Base-by-base conservation (phyloP, 371 early-diverging fungal species). In the Mucor racemosus region DNA sequence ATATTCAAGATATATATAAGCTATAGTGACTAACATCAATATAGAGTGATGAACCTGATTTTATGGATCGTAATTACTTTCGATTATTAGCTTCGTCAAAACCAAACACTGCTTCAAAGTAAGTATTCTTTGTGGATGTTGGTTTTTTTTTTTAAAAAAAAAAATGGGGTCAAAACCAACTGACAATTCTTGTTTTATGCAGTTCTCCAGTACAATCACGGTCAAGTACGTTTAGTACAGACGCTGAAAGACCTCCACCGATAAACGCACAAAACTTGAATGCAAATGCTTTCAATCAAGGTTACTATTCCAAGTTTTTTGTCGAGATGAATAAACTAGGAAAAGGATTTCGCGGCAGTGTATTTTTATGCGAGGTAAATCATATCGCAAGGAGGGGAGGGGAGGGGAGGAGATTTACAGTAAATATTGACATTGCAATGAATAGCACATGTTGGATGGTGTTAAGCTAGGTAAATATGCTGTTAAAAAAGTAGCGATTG, bases 301-400 rank as follows among this genome's bases (percentile, higher is more conserved):
- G 98, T 0, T 98, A 98, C 71, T 98, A 98, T 71, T 85, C 88
- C n/a, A 88, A 93, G 7, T 98, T 98, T 74, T 98, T 98, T 74
- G 84, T 90, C 4, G 96, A 98, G 69, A 80, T 86, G 61, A 84
- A 82, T 53, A 92, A 93, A 69, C 80, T 98, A 1, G 99, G 99
- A 11, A 84, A 93, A 59, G 99, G 99, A 0, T 88, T 88, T 65
- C 83, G 98, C 17, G 98, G 98, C 33, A 90, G 92, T 8, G 98
- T 98, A 9, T 96, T 90, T 76, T 79, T 94, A 5, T 95, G 96
- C 59, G 93, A 94, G 77, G 83, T 81, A 78, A 66, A 31, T 59
- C 1, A 11, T 7, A 0, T 26, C 26, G 5, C n/a, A 14, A 7
- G 5, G n/a, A n/a, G n/a, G n/a, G n/a, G n/a, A n/a, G n/a, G n/a